phyloP scores from a whole-genome alignment of 495 filamentous ascomycete genomes.

The Staphylotrichum longicolle region DNA sequence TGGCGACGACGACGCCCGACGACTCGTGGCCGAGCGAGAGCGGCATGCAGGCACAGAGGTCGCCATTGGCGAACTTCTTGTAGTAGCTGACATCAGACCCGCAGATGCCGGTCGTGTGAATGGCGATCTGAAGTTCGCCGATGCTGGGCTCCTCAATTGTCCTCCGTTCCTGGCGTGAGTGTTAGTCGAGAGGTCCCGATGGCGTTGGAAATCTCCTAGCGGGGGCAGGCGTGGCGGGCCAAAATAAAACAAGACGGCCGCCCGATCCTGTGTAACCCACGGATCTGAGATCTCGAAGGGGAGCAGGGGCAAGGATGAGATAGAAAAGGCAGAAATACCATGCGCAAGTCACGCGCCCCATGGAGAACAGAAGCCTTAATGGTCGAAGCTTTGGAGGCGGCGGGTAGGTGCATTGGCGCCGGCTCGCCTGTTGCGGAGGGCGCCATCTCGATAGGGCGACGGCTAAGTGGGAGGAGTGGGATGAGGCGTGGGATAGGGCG shows the following conservation, averaged over 20 bases:
- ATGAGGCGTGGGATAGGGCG: conserved; percentile 27
- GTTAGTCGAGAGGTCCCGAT: conserved; percentile 22
- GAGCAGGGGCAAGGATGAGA: conserved; percentile 12
- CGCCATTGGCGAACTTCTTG: conserved; percentile 78
- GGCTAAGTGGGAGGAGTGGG: conserved; percentile 30
- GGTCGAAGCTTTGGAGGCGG: conserved; percentile 41
- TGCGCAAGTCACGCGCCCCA: conserved; percentile 49
- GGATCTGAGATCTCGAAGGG: conserved; percentile 23
- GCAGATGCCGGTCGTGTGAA: conserved; percentile 75
- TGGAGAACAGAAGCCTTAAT: conserved; percentile 53
- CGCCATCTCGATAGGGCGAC: conserved; percentile 44
- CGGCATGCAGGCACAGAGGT: conserved; percentile 70
- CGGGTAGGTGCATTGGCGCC: conserved; percentile 46
- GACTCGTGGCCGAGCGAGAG: conserved; percentile 79
- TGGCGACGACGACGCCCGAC: conserved; percentile 63
- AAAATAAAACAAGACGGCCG: conserved; percentile 22
- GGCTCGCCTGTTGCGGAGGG: conserved; percentile 45
- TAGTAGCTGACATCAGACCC: conserved; percentile 86
- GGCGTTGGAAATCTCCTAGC: conserved; percentile 22
- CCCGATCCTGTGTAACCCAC: conserved; percentile 31
- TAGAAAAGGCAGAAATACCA: conserved; percentile 39
- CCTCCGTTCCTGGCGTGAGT: conserved; percentile 43
- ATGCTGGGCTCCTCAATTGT: conserved; percentile 45
- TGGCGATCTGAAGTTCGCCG: conserved; percentile 68
- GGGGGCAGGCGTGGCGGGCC: conserved; percentile 18